phyloP scores from a whole-genome alignment of 352 stramenopile genomes.

The Pythium aquatile region DNA sequence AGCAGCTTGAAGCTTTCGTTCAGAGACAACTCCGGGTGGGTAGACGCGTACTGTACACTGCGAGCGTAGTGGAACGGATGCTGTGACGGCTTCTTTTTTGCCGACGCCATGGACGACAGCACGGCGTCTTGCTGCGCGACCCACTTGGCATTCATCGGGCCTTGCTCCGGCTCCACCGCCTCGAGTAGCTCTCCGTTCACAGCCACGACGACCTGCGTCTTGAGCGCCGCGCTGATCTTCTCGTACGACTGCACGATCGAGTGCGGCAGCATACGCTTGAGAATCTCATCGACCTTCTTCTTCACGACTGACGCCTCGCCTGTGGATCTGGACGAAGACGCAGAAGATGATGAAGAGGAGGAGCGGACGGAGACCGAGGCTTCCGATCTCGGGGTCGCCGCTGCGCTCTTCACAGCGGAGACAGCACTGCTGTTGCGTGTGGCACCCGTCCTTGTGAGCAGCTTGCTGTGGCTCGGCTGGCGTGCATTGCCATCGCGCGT shows the following conservation, averaged over 20 bases:
- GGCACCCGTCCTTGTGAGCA: background rate
- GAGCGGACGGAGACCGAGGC: background rate
- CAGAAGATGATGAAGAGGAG: background rate
- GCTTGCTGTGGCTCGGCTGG: background rate
- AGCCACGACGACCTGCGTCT: constrained; percentile 31
- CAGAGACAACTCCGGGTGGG: constrained; percentile 18
- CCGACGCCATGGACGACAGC: background rate
- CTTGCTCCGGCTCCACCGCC: constrained; percentile 20
- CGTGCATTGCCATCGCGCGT: background rate
- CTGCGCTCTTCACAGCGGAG: background rate
- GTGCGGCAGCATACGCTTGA: constrained; percentile 52
- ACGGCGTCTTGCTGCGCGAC: constrained; percentile 14
- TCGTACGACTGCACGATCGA: constrained; percentile 55
- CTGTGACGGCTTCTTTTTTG: background rate
- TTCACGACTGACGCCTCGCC: constrained; percentile 14
- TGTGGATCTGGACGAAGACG: background rate
- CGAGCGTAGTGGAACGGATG: constrained; percentile 22
- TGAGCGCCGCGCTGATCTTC: constrained; percentile 34
- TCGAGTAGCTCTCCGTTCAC: constrained; percentile 42
- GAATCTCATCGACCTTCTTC: constrained; percentile 47
- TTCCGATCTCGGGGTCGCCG: background rate
- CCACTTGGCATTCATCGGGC: constrained; percentile 22
- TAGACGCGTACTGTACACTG: constrained; percentile 1
- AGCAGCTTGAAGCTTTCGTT: constrained; percentile 20
- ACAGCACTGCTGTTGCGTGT: background rate